Percentiles rank a stretch among this genome's conserved stretches.
Evolutionary conservation across 106 monocot genomes (phyloP).

Genomic region (Dendrobium catenatum): DNA sequence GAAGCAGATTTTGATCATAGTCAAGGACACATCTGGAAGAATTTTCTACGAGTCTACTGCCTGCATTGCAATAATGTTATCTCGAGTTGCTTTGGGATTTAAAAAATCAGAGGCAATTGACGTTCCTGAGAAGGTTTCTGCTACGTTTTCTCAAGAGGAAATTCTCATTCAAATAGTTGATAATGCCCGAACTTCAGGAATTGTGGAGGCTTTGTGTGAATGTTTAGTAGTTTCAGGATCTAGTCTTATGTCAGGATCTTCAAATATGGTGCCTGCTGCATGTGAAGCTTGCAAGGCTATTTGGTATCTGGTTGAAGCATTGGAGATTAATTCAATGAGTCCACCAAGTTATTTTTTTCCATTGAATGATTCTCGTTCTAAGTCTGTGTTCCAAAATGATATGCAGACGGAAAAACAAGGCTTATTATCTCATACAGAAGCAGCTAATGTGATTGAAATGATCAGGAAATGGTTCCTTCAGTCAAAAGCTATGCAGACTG

Average conservation of each 20-base stretch:
- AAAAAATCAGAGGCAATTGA: slow-evolving; percentile 34
- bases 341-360: slow-evolving; percentile 41
- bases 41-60: slow-evolving; percentile 81
- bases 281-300: slow-evolving; percentile 93
- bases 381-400: slow-evolving; percentile 12
- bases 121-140: slow-evolving; percentile 19
- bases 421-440: slow-evolving; percentile 24
- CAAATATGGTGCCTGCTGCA: slow-evolving; percentile 83
- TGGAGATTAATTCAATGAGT: slow-evolving; percentile 52
- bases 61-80: slow-evolving; percentile 72
- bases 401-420: slow-evolving; percentile 8
- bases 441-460: slow-evolving; percentile 32
- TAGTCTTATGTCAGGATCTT: slow-evolving; percentile 58
- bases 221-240: slow-evolving; percentile 65
- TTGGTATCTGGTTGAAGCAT: slow-evolving; percentile 74
- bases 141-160: slow-evolving; percentile 22
- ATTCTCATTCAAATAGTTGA: slow-evolving; percentile 44
- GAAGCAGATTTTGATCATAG: slow-evolving; percentile 47
- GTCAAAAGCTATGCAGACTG: slow-evolving; percentile 69
- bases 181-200: slow-evolving; percentile 42
- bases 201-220: slow-evolving; percentile 45
- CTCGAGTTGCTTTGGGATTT: slow-evolving; percentile 46
- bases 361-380: slow-evolving; percentile 27
- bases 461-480: slow-evolving; percentile 52
- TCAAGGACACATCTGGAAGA: slow-evolving; percentile 56